Base-by-base conservation (phyloP, 495 filamentous ascomycete genomes). In the Lasiosphaeria ovina region DNA sequence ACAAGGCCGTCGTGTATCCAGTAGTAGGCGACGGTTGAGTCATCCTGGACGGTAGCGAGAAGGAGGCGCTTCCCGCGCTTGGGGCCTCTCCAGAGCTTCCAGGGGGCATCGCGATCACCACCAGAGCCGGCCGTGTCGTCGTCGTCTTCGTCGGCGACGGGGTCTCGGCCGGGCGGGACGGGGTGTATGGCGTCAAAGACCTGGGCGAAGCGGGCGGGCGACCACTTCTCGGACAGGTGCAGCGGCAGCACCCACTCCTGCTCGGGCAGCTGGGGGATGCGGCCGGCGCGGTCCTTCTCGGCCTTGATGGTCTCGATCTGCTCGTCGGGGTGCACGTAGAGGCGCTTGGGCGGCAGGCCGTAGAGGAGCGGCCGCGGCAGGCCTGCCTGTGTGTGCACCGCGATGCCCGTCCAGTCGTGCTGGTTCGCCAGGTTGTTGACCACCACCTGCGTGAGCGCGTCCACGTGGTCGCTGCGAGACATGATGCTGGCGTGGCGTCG, bases 1-100 rank as follows among this genome's bases (percentile, higher is more conserved):
- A 98, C 93, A 51, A 96, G 85, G 3, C 95, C 95, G 72, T 97
- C 93, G 64, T 96, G 92, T 48, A 97, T 84, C 66, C 96, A 83
- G 71, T 99, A 99, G 71, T 96, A 98, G 4, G 93, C 90, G 24
- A 98, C 83, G 3, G 94, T 98, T 49, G 92, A 95, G 72, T 99
- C 94, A 55, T 90, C 87, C 67, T 90, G 85, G 54, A 93, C 80
- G 42, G 91, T 91, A 31, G 91, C 93, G 45, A 99, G 77, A 35
- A 98, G 66, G 14, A 97, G 58, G 56, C 92, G 81, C 78, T 96
- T 96, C 34, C 71, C 76, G 50, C 79, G 76, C 63, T 76, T 76
- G 54, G 80, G 67, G 0, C 73, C 71, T 34, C 68, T 65, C 75
- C 76, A 79, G 8, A 75, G 61, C 69, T 61, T 63, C 69, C 66